Evolutionary conservation across 116 monocot species (phyloP), one percentile per base, ranked within the genome.

Genomic region (Phalaenopsis hybrid): DNA sequence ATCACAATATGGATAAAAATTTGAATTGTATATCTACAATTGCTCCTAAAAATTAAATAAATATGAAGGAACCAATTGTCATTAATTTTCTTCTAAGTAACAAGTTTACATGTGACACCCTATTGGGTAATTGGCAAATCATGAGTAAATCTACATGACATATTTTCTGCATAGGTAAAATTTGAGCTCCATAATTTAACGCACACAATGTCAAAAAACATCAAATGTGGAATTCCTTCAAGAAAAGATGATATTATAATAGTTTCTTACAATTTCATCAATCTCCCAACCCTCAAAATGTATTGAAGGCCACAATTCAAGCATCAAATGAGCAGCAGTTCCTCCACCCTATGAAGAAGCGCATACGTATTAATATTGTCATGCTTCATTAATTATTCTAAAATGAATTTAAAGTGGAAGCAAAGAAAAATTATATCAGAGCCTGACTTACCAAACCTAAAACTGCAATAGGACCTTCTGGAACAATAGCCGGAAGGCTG

Each of bases 251-350:
- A 75, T 6, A 46, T n/a, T 46, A 51, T 20, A 83, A n/a, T 78
- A 55, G 25, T 16, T 23, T 61, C 86, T 87, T 89, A 92, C 95
- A 51, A 91, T 86, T 51, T 79, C 86, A 92, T 96, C 96, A 75
- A 96, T 93, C 81, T 96, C 96, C 96, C 93, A 96, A 51, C 96
- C 93, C 57, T 92, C 86, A 72, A 96, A 80, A 33, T 88, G 92
- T 81, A 93, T 85, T 37, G 90, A 89, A 85, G 96, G 96, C 90
- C 92, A 96, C 16, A 85, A 68, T 33, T 90, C 82, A 85, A 93
- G 90, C 81, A 96, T 81, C 81, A 93, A 81, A 79, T 86, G 90
- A 79, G 93, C 96, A 46, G 92, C 92, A 25, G 96, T 96, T 80
- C 96, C 96, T 82, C 85, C 96, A 83, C 93, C 96, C 96, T 96